Conservation (phyloP, 306 rosid genomes). For the Malus sieversii region DNA sequence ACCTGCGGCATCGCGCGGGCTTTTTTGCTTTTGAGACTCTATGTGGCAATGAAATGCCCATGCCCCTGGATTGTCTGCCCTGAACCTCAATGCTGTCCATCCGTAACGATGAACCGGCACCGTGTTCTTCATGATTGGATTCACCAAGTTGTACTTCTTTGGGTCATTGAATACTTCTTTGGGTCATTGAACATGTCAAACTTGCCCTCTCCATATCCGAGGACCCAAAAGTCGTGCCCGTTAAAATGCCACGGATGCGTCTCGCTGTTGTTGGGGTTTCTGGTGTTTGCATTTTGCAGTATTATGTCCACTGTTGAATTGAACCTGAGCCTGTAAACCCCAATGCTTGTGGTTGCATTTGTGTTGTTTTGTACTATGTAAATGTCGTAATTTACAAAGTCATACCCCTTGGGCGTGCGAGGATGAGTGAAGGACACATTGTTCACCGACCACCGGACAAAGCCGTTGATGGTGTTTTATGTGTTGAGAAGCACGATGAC, state of each 20-base stretch:
- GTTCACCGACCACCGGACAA: constrained; percentile 53
- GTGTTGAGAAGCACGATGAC: constrained; percentile 76
- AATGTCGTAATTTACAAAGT: constrained; percentile 47
- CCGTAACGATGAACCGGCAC: constrained; percentile 64
- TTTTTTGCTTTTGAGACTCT: constrained; percentile 25
- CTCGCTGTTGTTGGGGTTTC: constrained; percentile 26
- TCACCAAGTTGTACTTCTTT: constrained; percentile 51
- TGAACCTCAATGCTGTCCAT: constrained; percentile 87
- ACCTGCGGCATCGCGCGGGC: no score
- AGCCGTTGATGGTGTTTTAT: constrained; percentile 34
- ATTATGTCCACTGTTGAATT: constrained; percentile 49
- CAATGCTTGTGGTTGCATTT: constrained; percentile 50
- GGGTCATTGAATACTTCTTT: constrained; percentile 15
- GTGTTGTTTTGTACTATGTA: constrained; percentile 12
- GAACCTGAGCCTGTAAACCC: constrained; percentile 42
- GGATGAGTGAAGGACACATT: constrained; percentile 67
- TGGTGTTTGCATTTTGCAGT: constrained; percentile 55
- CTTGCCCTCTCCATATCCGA: constrained; percentile 66
- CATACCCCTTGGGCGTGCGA: constrained; percentile 57
- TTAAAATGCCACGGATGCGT: constrained; percentile 88
- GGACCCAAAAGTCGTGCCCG: constrained; percentile 85
- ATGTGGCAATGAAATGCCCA: constrained; percentile 95
- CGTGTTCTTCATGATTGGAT: constrained; percentile 81
- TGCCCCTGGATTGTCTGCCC: constrained; percentile 68
- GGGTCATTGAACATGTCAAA: constrained; percentile 46